Base-by-base conservation (phyloP, 768 basidiomycete species). In the Coprinellus micaceus region DNA sequence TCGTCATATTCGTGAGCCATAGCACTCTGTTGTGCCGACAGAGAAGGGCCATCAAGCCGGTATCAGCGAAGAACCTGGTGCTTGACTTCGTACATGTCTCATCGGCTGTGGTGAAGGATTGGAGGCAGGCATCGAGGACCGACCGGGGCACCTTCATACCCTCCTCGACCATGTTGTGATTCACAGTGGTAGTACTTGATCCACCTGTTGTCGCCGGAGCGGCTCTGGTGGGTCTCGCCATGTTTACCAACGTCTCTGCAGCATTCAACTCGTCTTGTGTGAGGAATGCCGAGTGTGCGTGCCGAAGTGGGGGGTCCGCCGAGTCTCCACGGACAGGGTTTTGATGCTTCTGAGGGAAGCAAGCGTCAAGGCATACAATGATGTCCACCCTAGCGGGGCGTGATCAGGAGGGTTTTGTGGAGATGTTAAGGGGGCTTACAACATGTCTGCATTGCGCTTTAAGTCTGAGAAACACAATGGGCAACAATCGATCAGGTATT, bases 1-100 rank as follows among this genome's bases (percentile, higher is more conserved):
- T 58, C 41, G 64, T 65, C 58, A 78, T 73, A 49, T 78, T 76
- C 22, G 65, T 70, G 4, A 76, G 53, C 58, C 67, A 74, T 0
- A 76, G 41, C 0, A 69, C 65, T 2, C 64, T 59, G 50, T 76
- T 71, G 58, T 75, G 74, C 1, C 63, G 54, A 56, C 76, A 77
- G 0, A 76, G 61, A 0, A 76, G 58, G 0, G 65, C 72, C 74
- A 76, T 75, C 4, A 76, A 56, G 0, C 68, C 73, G 0, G 66
- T 75, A 44, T 73, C 71, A 37, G 63, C 59, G 41, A 67, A 69
- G 48, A 66, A 63, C 48, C 63, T 47, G 25, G 64, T 66, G 45
- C 66, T 71, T 6, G 67, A 67, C 58, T 71, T 71, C n/a, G 56
- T 41, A 0, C 62, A 39, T 4, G 47, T 48, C 15, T 63, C 62